A percentile compares a stretch with the other conserved stretches of the same genome.
Conservation (phyloP, 1,139 yeast species). For the Zhuliangozyma parablackwelliae region DNA sequence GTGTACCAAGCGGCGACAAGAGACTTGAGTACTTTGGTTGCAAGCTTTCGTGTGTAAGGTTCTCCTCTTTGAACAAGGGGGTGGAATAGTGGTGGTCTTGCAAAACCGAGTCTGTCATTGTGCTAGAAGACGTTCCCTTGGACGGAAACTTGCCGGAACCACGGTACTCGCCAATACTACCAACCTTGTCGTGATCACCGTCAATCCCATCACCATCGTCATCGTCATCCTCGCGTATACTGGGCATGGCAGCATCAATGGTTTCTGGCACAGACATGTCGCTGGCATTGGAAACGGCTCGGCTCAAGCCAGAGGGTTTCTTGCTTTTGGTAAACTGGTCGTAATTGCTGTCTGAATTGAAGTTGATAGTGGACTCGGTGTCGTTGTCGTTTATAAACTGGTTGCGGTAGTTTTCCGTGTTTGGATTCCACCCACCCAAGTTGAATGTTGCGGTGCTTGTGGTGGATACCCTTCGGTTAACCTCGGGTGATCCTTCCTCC, state of each 20-base stretch:
- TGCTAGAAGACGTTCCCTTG: too few relatives aligned
- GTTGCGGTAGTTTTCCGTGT: slow-evolving; percentile 46
- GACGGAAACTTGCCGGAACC: too few relatives aligned
- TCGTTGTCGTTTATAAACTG: slow-evolving; percentile 47
- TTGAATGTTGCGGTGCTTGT: slow-evolving; percentile 38
- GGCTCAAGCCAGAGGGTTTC: slow-evolving; percentile 17
- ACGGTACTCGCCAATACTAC: slow-evolving; percentile 1
- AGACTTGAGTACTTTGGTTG: slow-evolving; percentile 19
- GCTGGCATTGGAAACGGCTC: slow-evolving; percentile 18
- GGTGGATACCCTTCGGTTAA: slow-evolving; percentile 31
- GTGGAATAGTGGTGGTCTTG: slow-evolving; percentile 20
- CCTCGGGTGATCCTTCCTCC: slow-evolving; percentile 2
- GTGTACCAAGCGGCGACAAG: slow-evolving; percentile 10
- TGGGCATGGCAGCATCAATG: slow-evolving; percentile 37
- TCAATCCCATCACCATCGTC: slow-evolving; percentile 3
- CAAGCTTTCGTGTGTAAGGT: slow-evolving; percentile 10
- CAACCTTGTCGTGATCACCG: not conserved
- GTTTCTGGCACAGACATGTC: slow-evolving; percentile 33
- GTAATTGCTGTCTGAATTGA: slow-evolving; percentile 24
- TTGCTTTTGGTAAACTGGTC: slow-evolving; percentile 33
- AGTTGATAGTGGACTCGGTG: slow-evolving; percentile 35
- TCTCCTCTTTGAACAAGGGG: too few relatives aligned
- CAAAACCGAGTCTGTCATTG: slow-evolving; percentile 24
- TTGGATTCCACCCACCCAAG: slow-evolving; percentile 53
- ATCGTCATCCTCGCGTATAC: slow-evolving; percentile 28